Evolutionary conservation across 164 flowering plant species (phyloP), one percentile per base, ranked within the genome.

Genomic region (Protea cynaroides): DNA sequence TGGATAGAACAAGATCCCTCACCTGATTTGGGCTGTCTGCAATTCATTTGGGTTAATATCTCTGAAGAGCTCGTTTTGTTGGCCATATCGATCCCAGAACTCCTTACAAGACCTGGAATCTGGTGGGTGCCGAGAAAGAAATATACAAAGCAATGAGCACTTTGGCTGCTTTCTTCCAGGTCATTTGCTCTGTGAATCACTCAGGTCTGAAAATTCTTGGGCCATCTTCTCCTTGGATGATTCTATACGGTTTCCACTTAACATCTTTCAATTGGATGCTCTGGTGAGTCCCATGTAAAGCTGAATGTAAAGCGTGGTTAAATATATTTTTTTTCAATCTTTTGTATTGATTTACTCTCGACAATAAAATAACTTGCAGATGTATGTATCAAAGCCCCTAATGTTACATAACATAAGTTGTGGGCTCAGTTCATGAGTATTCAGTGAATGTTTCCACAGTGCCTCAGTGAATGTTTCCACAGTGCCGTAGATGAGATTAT

Each of bases 301-400:
- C 46, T 40, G 46, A 1, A 4, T 40, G 46, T 40, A 65, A 40
- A 65, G 43, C 24, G 23, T 55, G 23, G 59, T 43, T 59, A 51
- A 3, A 29, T 29, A 29, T n/a, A n/a, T n/a, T 2, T 29, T 29
- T 52, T 57, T 18, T 44, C 2, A 29, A 29, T 52, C 37, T 65
- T 47, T 55, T 55, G 46, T 56, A 8, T 40, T 40, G 46, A 10
- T 51, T 23, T 64, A 51, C n/a, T n/a, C n/a, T 63, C 51, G 43
- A 9, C 43, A 9, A 61, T 23, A 14, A 61, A 51, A 40, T 50
- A 62, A 43, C 21, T 24, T 51, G 50, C 44, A 36, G 19, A 51
- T 62, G 24, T 61, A 17, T 62, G 59, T 65, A 65, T 56, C 67
- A 5, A 29, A 65, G 8, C 8, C 34, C 23, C 46, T 17, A 17